Evolutionary conservation across 805 yeast genomes (phyloP), one percentile per base, ranked within the genome.

Genomic region (Saccharomyces mikatae): DNA sequence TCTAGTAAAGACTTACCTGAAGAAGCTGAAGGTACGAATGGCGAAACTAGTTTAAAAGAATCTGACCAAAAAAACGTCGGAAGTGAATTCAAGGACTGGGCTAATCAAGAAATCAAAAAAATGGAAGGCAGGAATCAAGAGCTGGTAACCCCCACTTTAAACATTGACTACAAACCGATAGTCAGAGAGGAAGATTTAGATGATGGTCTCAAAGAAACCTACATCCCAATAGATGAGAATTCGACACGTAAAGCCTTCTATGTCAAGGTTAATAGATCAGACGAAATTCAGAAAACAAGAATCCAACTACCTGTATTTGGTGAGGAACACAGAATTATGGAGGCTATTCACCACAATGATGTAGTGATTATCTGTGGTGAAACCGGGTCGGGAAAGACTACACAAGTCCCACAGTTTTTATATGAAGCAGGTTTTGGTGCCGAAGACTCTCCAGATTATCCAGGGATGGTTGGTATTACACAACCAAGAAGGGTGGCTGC

Each of bases 331-430:
- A 76, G 83, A 53, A 87, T 94, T 50, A 89, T 94, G 97, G 99
- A 94, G 68, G 96, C 97, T 1, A 80, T 94, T 51, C 88, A 87
- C 66, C 95, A 92, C 64, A 87, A 92, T 65, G 97, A 91, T 63
- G 86, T 92, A 56, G 83, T 91, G 0, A 85, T 94, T 13, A 78
- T 94, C 27, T 92, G 97, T 74, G 99, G 99, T 76, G 98, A 91
- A 63, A 94, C 99, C 0, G 99, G 99, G 62, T 90, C 97, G 2
- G 99, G 99, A 71, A 94, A 94, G 69, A 94, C 99, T 1, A 94
- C 99, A 0, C 99, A 94, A 71, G 91, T 94, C 4, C 99, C 99
- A 0, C 99, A 94, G 68, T 94, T 94, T 64, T 71, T 94, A 48
- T 89, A 83, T 65, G 99, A 94, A 71, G 82, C 96, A 0, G 98